phyloP scores from a whole-genome alignment of 192 early-diverging fungal genomes.

The Entrophospora sp. region DNA sequence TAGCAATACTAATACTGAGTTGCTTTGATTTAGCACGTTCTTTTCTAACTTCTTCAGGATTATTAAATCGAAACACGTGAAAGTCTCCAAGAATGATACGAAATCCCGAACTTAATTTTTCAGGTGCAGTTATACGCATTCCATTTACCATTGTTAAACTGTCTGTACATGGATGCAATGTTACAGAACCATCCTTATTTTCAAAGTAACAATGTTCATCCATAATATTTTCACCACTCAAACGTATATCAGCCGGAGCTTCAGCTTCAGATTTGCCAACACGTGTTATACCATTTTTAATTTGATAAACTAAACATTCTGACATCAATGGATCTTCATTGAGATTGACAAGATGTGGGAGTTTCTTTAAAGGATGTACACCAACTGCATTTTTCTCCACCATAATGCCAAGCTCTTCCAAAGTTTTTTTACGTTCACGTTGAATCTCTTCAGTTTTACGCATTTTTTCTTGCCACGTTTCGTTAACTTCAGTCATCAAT shows the following conservation, averaged over 20 bases:
- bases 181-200: constrained; percentile 48
- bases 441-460: constrained; percentile 63
- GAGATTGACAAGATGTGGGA: constrained; percentile 82
- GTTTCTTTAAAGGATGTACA: constrained; percentile 63
- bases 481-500: constrained; percentile 72
- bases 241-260: constrained; percentile 43
- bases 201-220: constrained; percentile 68
- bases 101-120: constrained; percentile 57
- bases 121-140: constrained; percentile 46
- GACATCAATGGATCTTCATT: constrained; percentile 86
- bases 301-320: constrained; percentile 81
- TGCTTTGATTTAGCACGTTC: constrained; percentile 40
- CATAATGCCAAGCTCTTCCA: constrained; percentile 75
- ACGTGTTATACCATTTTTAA: constrained; percentile 61
- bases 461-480: constrained; percentile 80
- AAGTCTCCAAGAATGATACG: constrained; percentile 73
- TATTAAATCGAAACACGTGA: constrained; percentile 79
- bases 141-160: constrained; percentile 75
- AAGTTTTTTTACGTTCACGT: constrained; percentile 56
- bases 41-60: constrained; percentile 70
- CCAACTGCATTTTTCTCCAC: constrained; percentile 65
- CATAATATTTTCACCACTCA: constrained; percentile 51
- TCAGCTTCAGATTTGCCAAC: constrained; percentile 49
- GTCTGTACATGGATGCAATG: constrained; percentile 47
- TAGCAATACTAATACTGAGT: constrained; percentile 17